A percentile compares a stretch with the other conserved stretches of the same genome.
phyloP scores from a whole-genome alignment of 176 grass and related monocot species.

The Paspalum vaginatum region DNA sequence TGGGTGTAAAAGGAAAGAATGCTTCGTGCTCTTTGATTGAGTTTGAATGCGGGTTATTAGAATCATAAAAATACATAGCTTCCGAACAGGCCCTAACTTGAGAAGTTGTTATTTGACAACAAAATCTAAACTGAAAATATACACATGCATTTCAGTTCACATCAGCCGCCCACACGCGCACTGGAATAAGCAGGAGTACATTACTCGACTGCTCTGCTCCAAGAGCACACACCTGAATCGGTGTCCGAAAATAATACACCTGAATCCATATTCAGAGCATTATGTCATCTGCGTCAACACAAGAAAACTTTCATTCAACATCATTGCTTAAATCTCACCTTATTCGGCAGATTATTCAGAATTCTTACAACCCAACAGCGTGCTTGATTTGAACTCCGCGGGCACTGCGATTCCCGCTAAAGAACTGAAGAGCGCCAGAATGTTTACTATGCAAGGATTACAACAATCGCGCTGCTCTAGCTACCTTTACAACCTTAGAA shows the following conservation, averaged over 20 bases:
- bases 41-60: not conserved
- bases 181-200: too few relatives aligned
- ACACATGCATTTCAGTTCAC: too few relatives aligned
- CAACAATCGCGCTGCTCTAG: constrained; percentile 35
- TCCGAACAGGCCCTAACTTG: too few relatives aligned
- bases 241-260: not conserved
- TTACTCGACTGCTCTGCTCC: too few relatives aligned
- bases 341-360: constrained; percentile 39
- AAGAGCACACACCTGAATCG: too few relatives aligned
- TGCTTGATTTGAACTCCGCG: constrained; percentile 11
- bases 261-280: not conserved
- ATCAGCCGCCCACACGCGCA: too few relatives aligned
- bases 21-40: not conserved
- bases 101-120: not conserved
- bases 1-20: too few relatives aligned
- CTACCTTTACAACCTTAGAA: constrained; percentile 47
- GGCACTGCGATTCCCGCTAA: not conserved
- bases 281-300: not conserved
- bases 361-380: constrained; percentile 30
- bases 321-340: not conserved
- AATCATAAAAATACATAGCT: too few relatives aligned
- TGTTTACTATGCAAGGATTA: constrained; percentile 19
- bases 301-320: not conserved
- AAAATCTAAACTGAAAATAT: not conserved
- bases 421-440: not conserved